Conservation (phyloP, 163 green algal genomes). For the Coccomyxa subellipsoidea region DNA sequence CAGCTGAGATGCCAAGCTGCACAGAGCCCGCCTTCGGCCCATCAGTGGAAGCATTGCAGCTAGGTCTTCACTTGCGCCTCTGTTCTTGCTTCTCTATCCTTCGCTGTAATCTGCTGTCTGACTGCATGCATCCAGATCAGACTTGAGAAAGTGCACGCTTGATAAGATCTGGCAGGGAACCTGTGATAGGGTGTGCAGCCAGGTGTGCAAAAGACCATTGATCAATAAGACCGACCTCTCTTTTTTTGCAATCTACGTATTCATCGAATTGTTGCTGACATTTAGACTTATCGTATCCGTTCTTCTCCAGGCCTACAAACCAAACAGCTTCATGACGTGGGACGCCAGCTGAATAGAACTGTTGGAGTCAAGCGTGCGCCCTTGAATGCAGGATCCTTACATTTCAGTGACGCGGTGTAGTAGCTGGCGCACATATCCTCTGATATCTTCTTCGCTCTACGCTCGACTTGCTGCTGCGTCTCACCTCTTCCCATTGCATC, state of each 20-base stretch:
- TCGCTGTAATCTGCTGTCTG: background rate
- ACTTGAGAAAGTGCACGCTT: too few relatives aligned
- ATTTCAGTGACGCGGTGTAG: background rate
- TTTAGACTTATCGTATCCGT: background rate
- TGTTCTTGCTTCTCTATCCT: background rate
- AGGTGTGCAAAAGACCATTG: too few relatives aligned
- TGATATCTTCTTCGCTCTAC: background rate
- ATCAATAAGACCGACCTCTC: background rate
- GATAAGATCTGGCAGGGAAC: too few relatives aligned
- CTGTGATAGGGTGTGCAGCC: too few relatives aligned
- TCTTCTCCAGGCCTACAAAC: conserved; percentile 17
- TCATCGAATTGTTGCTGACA: background rate
- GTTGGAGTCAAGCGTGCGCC: background rate
- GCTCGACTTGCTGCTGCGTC: background rate
- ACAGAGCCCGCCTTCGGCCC: background rate
- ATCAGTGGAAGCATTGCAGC: background rate
- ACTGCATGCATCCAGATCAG: too few relatives aligned
- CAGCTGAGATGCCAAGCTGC: background rate
- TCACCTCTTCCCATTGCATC: background rate
- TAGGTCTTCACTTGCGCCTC: background rate
- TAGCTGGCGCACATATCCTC: background rate
- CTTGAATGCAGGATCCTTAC: background rate
- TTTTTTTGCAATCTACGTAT: conserved; percentile 15
- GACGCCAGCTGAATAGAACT: background rate
- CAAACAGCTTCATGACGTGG: background rate